A percentile compares a stretch with the other conserved stretches of the same genome.
These are phyloP conservation scores for Syncephalastrum racemosum DNA, from an alignment of 371 early-diverging fungal species.

Conservation along the genomic window DNA sequence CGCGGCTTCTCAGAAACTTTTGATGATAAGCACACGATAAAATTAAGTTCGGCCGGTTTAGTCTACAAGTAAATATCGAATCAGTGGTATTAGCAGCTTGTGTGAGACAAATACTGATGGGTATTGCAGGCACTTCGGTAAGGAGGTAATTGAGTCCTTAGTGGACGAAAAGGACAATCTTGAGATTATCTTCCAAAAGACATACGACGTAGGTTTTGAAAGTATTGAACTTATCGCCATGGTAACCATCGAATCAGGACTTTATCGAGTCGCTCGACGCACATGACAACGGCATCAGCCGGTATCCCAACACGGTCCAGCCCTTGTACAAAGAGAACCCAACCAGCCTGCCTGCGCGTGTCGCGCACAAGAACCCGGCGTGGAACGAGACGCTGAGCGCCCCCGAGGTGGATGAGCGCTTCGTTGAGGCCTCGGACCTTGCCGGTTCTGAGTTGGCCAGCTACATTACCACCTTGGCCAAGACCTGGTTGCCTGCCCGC, in stretches of 20 bases:
- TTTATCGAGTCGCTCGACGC: constrained; percentile 80
- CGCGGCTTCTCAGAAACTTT: constrained; percentile 93
- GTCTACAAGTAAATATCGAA: constrained; percentile 69
- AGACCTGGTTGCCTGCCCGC: constrained; percentile 89
- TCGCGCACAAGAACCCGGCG: constrained; percentile 86
- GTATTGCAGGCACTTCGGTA: constrained; percentile 77
- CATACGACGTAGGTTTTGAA: constrained; percentile 65
- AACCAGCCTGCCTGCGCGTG: constrained; percentile 78
- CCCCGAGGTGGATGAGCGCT: constrained; percentile 65
- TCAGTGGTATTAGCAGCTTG: neutral
- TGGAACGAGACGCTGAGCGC: constrained; percentile 86
- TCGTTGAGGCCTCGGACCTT: constrained; percentile 71
- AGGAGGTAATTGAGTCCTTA: constrained; percentile 73
- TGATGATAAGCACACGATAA: constrained; percentile 73
- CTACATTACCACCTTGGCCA: constrained; percentile 63
- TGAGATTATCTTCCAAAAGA: constrained; percentile 72
- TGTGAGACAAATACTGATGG: constrained; percentile 12
- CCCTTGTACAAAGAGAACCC: constrained; percentile 79
- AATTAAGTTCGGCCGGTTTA: constrained; percentile 91
- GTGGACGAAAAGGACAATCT: constrained; percentile 50
- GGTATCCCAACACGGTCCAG: constrained; percentile 76
- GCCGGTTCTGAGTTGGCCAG: constrained; percentile 78
- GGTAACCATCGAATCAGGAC: constrained; percentile 27
- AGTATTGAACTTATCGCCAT: neutral
- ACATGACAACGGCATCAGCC: constrained; percentile 89